Conservation (phyloP, 352 stramenopile genomes). For the Phytophthora sp. region DNA sequence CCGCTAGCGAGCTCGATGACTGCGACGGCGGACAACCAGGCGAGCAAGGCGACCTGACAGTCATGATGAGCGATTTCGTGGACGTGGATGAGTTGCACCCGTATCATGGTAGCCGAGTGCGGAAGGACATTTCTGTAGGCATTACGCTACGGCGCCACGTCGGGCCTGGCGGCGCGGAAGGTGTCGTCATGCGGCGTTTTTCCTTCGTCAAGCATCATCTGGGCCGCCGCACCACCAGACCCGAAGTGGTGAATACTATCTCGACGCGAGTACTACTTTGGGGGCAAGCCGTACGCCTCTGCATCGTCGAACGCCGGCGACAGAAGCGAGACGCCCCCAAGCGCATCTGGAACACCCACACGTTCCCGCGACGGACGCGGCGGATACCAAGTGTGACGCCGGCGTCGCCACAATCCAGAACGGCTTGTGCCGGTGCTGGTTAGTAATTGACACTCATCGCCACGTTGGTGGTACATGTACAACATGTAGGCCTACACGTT, state of each 20-base stretch:
- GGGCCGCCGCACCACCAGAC: slow-evolving; percentile 39
- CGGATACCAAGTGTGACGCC: slow-evolving; percentile 19
- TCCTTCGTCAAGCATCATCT: slow-evolving; percentile 76
- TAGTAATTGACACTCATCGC: slow-evolving; percentile 30
- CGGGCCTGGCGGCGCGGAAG: slow-evolving; percentile 38
- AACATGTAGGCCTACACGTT: slow-evolving; percentile 9
- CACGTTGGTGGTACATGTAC: slow-evolving; percentile 16
- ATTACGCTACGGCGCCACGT: slow-evolving; percentile 54
- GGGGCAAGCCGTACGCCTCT: slow-evolving; percentile 65
- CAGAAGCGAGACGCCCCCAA: slow-evolving; percentile 40
- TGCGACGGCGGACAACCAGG: slow-evolving; percentile 16
- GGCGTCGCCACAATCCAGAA: slow-evolving; percentile 6
- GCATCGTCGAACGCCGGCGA: slow-evolving; percentile 46
- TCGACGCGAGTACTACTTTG: slow-evolving; percentile 72
- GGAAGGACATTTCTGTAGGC: slow-evolving; percentile 66
- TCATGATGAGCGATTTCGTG: slow-evolving; percentile 64
- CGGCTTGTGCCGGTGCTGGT: slow-evolving; percentile 18
- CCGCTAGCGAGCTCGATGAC: slow-evolving; percentile 10
- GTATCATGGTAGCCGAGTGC: slow-evolving; percentile 54
- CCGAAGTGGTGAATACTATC: slow-evolving; percentile 65
- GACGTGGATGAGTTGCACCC: slow-evolving; percentile 69
- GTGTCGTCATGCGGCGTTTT: slow-evolving; percentile 70
- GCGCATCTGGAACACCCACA: slow-evolving; percentile 48
- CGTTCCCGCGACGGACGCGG: slow-evolving; percentile 36
- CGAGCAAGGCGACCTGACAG: slow-evolving; percentile 37